Evolutionary conservation across 148 eudicot species (phyloP).

Genomic region (Persicaria maculosa): DNA sequence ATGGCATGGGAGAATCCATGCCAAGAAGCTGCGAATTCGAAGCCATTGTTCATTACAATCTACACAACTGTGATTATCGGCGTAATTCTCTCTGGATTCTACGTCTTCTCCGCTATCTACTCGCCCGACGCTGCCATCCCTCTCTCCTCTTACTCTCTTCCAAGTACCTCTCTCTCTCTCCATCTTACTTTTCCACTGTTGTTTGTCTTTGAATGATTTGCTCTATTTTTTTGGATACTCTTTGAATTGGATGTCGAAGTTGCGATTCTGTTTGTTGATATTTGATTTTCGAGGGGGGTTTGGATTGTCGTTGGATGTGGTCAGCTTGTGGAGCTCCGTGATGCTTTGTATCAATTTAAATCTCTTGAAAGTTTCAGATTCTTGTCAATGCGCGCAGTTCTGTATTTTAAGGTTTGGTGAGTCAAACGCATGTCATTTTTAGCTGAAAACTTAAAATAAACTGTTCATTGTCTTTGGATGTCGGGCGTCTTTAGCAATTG

Average conservation of each 20-base stretch:
- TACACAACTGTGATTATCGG: slow-evolving; percentile 65
- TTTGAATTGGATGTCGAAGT: not conserved
- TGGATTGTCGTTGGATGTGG: not conserved
- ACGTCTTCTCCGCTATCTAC: slow-evolving; percentile 73
- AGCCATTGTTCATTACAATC: slow-evolving; percentile 71
- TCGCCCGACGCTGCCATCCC: slow-evolving; percentile 33
- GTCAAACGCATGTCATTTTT: not conserved
- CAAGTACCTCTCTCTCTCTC: slow-evolving; percentile 10
- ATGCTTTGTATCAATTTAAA: not conserved
- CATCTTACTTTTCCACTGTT: not conserved
- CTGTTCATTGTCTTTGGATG: not conserved
- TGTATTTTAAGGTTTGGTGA: not conserved
- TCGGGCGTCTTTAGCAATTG: not conserved
- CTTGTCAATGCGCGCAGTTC: not conserved
- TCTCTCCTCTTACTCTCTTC: slow-evolving; percentile 18
- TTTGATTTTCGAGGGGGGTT: not conserved
- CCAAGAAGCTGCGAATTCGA: slow-evolving; percentile 48
- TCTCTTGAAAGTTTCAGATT: not conserved
- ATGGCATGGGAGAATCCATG: slow-evolving; percentile 50
- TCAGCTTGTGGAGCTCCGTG: not conserved
- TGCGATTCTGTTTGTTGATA: no score
- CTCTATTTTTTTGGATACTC: slow-evolving; percentile 7
- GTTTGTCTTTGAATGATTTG: not conserved
- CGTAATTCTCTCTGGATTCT: slow-evolving; percentile 51
- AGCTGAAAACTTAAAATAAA: not conserved